These are phyloP conservation scores for Zygosaccharomyces kombuchaensis DNA, from an alignment of 805 yeast genomes.

Conservation along the genomic window DNA sequence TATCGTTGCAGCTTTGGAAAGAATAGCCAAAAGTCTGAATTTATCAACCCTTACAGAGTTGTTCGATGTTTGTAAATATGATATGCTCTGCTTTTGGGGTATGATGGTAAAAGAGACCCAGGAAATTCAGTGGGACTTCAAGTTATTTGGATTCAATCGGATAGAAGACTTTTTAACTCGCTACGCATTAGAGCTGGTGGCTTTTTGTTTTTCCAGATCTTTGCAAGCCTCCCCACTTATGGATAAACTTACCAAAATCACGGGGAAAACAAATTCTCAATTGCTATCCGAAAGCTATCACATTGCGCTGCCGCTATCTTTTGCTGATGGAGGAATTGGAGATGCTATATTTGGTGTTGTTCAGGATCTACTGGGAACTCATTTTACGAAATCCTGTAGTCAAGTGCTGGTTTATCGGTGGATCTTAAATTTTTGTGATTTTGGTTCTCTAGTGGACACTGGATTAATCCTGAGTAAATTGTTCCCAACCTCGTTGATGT, in stretches of 20 bases:
- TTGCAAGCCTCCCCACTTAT: conserved; percentile 9
- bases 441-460: conserved; percentile 17
- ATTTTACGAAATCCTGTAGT: conserved; percentile 4
- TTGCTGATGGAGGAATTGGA: conserved; percentile 12
- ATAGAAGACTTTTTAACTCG: conserved; percentile 11
- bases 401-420: conserved; percentile 11
- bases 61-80: conserved; percentile 24
- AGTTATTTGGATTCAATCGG: conserved; percentile 20
- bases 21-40: conserved; percentile 5
- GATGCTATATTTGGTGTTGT: conserved; percentile 12
- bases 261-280: conserved; percentile 9
- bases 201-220: conserved; percentile 19
- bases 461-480: conserved; percentile 4
- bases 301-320: conserved; percentile 20
- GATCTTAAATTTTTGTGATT: conserved; percentile 17
- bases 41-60: conserved; percentile 11
- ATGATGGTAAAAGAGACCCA: not conserved
- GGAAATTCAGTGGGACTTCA: conserved; percentile 17
- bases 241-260: conserved; percentile 7
- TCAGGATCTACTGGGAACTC: conserved; percentile 12
- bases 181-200: conserved; percentile 20
- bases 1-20: conserved; percentile 10
- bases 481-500: conserved; percentile 1
- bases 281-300: conserved; percentile 16
- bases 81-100: conserved; percentile 21